These are phyloP conservation scores for Corrigiola litoralis DNA, from an alignment of 179 eudicot genomes.

Conservation along the genomic window DNA sequence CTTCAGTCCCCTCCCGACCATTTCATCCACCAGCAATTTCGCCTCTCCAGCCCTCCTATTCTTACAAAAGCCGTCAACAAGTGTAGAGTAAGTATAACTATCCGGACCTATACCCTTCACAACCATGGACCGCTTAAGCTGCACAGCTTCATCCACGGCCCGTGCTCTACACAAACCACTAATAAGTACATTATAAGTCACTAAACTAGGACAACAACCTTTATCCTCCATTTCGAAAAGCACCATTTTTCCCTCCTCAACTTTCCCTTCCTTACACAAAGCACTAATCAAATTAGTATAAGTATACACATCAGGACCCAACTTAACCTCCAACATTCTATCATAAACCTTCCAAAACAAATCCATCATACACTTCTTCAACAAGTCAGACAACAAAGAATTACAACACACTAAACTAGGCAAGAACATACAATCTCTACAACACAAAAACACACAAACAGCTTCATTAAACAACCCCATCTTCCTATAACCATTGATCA, in stretches of 20 bases:
- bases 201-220: slow-evolving; percentile 58
- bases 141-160: slow-evolving; percentile 59
- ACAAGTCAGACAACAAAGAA: slow-evolving; percentile 58
- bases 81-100: slow-evolving; percentile 58
- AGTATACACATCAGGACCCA: slow-evolving; percentile 61
- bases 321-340: slow-evolving; percentile 40
- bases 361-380: slow-evolving; percentile 49
- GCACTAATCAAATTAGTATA: slow-evolving; percentile 63
- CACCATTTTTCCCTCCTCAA: slow-evolving; percentile 44
- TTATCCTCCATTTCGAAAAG: slow-evolving; percentile 60
- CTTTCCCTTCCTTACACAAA: slow-evolving; percentile 63
- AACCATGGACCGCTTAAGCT: slow-evolving; percentile 50
- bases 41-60: slow-evolving; percentile 55
- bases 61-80: slow-evolving; percentile 68
- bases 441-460: slow-evolving; percentile 44
- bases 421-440: slow-evolving; percentile 26
- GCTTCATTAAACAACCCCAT: slow-evolving; percentile 53
- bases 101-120: slow-evolving; percentile 58
- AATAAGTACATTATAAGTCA: slow-evolving; percentile 73
- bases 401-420: slow-evolving; percentile 73
- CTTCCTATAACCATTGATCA: slow-evolving; percentile 59
- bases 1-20: slow-evolving; percentile 41
- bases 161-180: slow-evolving; percentile 59
- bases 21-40: slow-evolving; percentile 49
- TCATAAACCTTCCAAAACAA: slow-evolving; percentile 70